Percentiles rank a stretch among this genome's conserved stretches.
Conservation (phyloP, 352 stramenopile genomes). For the Phytophthora pistaciae region DNA sequence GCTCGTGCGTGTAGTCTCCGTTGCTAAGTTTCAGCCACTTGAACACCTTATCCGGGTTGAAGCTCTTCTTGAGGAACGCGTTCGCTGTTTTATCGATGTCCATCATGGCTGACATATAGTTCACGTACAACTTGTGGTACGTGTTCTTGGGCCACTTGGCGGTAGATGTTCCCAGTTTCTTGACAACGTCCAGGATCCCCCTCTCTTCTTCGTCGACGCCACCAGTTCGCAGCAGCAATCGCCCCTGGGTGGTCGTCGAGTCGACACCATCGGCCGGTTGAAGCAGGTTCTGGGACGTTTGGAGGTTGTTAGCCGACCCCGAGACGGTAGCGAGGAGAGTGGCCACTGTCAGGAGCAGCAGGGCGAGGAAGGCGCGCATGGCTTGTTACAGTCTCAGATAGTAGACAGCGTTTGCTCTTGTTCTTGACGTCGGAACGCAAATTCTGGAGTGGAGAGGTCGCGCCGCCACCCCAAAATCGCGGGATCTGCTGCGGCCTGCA, state of each 20-base stretch:
- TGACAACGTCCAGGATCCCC: neutral
- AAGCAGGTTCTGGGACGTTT: neutral
- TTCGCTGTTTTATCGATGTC: neutral
- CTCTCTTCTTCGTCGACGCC: slow-evolving; percentile 1
- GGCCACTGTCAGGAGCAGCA: neutral
- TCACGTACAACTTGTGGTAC: neutral
- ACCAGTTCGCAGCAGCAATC: neutral
- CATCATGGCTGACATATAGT: neutral
- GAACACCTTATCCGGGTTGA: slow-evolving; percentile 1
- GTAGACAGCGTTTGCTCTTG: too few species aligned
- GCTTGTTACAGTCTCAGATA: neutral
- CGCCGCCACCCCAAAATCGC: too few species aligned
- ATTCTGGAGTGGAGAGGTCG: neutral
- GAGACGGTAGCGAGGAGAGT: neutral
- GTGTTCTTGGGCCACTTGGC: neutral
- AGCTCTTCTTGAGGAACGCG: neutral
- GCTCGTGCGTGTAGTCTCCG: neutral
- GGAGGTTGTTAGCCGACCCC: neutral
- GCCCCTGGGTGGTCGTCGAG: neutral
- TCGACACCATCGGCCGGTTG: neutral
- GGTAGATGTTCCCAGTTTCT: neutral
- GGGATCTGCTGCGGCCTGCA: too few species aligned
- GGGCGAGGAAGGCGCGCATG: neutral
- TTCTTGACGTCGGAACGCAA: neutral
- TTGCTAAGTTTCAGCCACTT: neutral